Evolutionary conservation across 1,139 yeast species (phyloP), one percentile per base, ranked within the genome.

Genomic region (Suhomyces kunorum): DNA sequence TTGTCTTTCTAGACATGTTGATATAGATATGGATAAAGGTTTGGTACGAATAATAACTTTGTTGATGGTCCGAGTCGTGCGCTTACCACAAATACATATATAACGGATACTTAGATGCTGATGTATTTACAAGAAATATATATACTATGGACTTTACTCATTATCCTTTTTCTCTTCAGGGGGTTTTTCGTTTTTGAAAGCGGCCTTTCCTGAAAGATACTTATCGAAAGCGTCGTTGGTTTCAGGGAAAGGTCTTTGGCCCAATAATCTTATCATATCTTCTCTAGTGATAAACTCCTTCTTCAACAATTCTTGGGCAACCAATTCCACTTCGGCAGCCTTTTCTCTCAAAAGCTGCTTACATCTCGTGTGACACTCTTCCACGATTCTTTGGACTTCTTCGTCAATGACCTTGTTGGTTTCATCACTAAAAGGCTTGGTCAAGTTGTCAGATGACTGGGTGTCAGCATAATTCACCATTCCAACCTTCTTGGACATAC

Each of bases 171-270:
- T 53, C 43, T 63, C 64, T 14, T 54, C 53, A 6, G 47, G 45
- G 30, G 57, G 57, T 36, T 47, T 56, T 17, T 58, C 61, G 42
- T 63, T 57, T 52, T 60, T 62, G 50, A 65, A 69, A 13, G 74
- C 73, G 33, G 66, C 70, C 43, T 67, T 66, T 8, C 71, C 71
- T 40, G 70, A 73, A 35, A 73, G 64, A 59, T 92, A 92, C 62
- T 90, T 89, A 64, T 88, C 96, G 68, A 90, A 90, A 3, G 96
- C 96, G 55, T 88, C 96, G 55, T 89, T 89, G 51, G 80, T 80
- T 58, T 89, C 96, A 6, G 87, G 84, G 74, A 84, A 90, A 9
- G 96, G 96, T 49, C 98, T 77, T 53, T 86, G 84, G 1, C 98
- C 98, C 38, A 90, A 72, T 38, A 90, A 64, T 48, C 89, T 72